Percentiles rank a stretch among this genome's conserved stretches.
phyloP scores from a whole-genome alignment of 306 rosid species.

The Cucumis hystrix region DNA sequence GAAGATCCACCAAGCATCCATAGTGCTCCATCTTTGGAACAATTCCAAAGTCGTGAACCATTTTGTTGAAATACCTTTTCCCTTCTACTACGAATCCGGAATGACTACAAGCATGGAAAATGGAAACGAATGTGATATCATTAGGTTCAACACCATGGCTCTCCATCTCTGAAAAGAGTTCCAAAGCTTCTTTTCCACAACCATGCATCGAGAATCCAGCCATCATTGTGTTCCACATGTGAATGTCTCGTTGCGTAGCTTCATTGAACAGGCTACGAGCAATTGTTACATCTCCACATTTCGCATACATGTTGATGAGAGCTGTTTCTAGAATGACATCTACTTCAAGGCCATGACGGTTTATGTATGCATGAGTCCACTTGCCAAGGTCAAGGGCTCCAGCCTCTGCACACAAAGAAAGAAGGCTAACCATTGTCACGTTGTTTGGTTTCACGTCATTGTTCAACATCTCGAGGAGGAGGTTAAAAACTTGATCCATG shows the following conservation, averaged over 20 bases:
- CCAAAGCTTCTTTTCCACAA: conserved; percentile 31
- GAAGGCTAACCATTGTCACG: conserved; percentile 39
- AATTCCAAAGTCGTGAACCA: conserved; percentile 28
- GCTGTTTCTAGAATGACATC: conserved; percentile 38
- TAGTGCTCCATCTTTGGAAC: conserved; percentile 50
- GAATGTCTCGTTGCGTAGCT: conserved; percentile 18
- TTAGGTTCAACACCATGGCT: conserved; percentile 26
- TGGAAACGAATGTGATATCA: conserved; percentile 33
- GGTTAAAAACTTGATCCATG: conserved; percentile 24
- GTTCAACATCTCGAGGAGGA: conserved; percentile 30
- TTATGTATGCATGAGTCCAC: conserved; percentile 57
- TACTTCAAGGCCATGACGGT: conserved; percentile 23
- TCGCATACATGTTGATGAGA: conserved; percentile 56
- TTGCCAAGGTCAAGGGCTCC: conserved; percentile 60
- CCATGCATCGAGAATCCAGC: conserved; percentile 62
- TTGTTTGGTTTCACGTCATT: conserved; percentile 36
- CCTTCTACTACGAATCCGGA: conserved; percentile 43
- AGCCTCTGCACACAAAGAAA: conserved; percentile 31
- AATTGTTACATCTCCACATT: conserved; percentile 50
- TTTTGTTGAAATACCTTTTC: conserved; percentile 26
- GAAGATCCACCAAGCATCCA: conserved; percentile 60
- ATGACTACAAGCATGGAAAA: conserved; percentile 60
- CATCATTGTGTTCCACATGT: conserved; percentile 58
- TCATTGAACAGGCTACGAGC: conserved; percentile 24
- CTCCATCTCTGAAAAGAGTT: conserved; percentile 37